Evolutionary conservation across 164 flowering plant genomes (phyloP), one percentile per base, ranked within the genome.

Genomic region (Macadamia integrifolia): DNA sequence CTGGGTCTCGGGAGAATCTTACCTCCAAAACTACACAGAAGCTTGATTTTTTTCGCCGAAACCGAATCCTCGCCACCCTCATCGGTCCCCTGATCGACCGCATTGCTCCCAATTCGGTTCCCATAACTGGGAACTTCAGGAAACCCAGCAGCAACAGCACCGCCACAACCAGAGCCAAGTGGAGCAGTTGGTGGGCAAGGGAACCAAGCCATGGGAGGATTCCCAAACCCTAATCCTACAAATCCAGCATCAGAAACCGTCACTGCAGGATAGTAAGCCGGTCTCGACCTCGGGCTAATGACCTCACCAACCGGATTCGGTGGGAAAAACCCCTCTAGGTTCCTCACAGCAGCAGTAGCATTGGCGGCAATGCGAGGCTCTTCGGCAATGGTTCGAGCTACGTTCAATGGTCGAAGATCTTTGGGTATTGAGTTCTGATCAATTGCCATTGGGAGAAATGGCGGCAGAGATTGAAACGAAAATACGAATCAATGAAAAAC

Each of bases 1-100:
- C 88, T 79, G 0, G 91, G 94, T 68, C 97, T 80, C 0, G 98
- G 98, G n/a, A 91, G 79, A 64, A 93, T 87, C 69, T 85, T 93
- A 30, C 98, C 98, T 46, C 94, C 91, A 79, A 85, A 87, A 73
- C 97, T 89, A 68, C 97, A 91, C 67, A 91, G 66, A 44, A 87
- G 82, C 78, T 91, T 91, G 18, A 86, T 78, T 75, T 85, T 93
- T 79, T 75, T 86, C 66, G 79, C 82, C n/a, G 81, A 75, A 13
- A 66, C 59, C 0, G 82, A 80, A 71, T 80, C 88, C 32, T 87
- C 89, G 5, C 75, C 74, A 15, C 82, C 91, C 35, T 83, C 92
- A 3, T 81, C 88, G 50, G 78, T 77, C 17, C 62, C 72, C 61
- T 71, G 85, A 67, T 80, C 87, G 50, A 68, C 69, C 6, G 71